Conservation (phyloP, 768 basidiomycete species). For the Tulasnella sp. region DNA sequence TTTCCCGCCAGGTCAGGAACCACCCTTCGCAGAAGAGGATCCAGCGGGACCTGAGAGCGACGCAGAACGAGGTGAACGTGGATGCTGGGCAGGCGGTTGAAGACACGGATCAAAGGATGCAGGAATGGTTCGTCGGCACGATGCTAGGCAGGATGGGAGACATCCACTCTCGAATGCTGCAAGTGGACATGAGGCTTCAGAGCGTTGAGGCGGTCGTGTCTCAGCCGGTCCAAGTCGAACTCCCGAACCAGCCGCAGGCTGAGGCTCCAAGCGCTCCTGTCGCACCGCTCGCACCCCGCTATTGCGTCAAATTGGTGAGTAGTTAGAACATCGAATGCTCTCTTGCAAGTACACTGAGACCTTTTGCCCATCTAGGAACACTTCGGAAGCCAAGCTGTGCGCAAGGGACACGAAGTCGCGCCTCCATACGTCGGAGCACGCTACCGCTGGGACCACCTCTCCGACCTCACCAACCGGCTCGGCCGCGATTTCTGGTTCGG, state of each 20-base stretch:
- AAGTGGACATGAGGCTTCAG: constrained; percentile 3
- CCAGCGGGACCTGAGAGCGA: not conserved
- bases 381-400: not conserved
- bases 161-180: not conserved
- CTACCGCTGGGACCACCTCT: not conserved
- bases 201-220: not conserved
- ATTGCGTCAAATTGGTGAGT: not conserved
- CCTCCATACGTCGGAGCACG: not conserved
- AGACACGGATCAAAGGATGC: not conserved
- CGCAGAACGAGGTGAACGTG: not conserved
- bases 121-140: not conserved
- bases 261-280: not conserved
- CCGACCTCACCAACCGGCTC: not conserved
- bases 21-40: not conserved
- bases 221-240: not conserved
- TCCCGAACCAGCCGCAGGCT: not conserved
- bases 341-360: too few species aligned
- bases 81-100: not conserved
- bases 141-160: not conserved
- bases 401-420: not conserved
- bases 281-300: not conserved
- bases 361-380: too few species aligned
- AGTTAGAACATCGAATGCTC: too few species aligned
- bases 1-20: not conserved
- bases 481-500: constrained; percentile 1